Evolutionary conservation across 1,139 yeast species (phyloP), one percentile per base, ranked within the genome.

Genomic region (Kodamaea sp.): DNA sequence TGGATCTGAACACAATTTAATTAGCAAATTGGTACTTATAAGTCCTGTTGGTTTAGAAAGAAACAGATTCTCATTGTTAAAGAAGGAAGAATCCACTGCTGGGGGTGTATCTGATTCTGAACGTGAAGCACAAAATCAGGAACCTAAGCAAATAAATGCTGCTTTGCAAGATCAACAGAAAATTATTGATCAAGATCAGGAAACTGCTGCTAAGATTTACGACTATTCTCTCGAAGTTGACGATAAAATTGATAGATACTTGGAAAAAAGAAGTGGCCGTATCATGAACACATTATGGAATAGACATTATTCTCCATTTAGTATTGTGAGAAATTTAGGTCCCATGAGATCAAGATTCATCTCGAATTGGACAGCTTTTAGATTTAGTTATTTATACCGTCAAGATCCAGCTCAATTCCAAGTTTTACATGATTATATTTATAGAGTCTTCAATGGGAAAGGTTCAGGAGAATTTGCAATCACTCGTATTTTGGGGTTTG

Each of bases 41-140:
- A 69, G 75, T 50, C 77, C 77, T 0, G 75, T 70, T 7, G 77
- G 77, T 0, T 63, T 71, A 11, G 75, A 70, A 47, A 54, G 75
- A 33, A 66, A 57, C 42, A 55, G 58, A 29, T 50, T 41, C 38
- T 68, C 74, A 7, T 49, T 63, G 3, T 46, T 66, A 30, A 58
- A 57, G 33, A 10, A 29, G 31, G 46, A 57, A 36, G 44, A 27
- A 7, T 20, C 26, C 42, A n/a, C 28, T 34, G 44, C 53, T 1
- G 48, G 46, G 12, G 49, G 53, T 27, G 44, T 52, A 4, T 38
- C 52, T 6, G 30, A 41, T 2, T 36, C 34, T 7, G 50, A 50
- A 9, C 47, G 48, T 30, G 15, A 31, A 6, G 33, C 22, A 7
- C 58, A 56, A 37, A 52, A 58, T 38, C 20, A 41, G 8, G 40